A percentile compares a stretch with the other conserved stretches of the same genome.
Conservation (phyloP, 73 alveolate genomes). For the Uronychia setigera region DNA sequence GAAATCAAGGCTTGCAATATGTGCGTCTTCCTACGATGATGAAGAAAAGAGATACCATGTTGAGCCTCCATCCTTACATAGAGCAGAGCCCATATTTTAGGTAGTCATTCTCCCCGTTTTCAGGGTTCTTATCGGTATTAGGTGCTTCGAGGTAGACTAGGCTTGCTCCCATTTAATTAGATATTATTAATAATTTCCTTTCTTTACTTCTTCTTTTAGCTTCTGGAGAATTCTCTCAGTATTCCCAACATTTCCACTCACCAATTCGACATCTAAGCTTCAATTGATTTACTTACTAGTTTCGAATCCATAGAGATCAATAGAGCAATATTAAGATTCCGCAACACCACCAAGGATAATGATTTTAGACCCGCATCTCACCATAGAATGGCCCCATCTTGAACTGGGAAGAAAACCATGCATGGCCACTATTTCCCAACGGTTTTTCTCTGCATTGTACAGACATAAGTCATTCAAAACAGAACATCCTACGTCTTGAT, state of each 20-base stretch:
- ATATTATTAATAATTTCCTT: background rate
- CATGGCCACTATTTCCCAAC: slow-evolving; percentile 36
- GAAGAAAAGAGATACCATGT: slow-evolving; percentile 49
- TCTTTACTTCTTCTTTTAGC: background rate
- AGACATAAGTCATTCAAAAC: slow-evolving; percentile 49
- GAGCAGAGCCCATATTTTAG: slow-evolving; percentile 78
- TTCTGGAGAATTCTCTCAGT: background rate
- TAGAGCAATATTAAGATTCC: background rate
- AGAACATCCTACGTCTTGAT: slow-evolving; percentile 14
- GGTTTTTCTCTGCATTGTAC: slow-evolving; percentile 15
- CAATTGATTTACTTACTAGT: background rate
- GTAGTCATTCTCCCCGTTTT: slow-evolving; percentile 45
- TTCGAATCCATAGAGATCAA: background rate
- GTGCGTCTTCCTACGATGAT: slow-evolving; percentile 86
- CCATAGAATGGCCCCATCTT: slow-evolving; percentile 36
- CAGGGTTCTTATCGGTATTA: slow-evolving; percentile 16
- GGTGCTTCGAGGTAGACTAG: slow-evolving; percentile 40
- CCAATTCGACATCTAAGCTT: background rate
- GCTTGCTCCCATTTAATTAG: slow-evolving; percentile 44
- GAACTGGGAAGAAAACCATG: slow-evolving; percentile 56
- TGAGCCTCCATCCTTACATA: slow-evolving; percentile 90
- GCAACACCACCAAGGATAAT: background rate
- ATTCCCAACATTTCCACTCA: background rate
- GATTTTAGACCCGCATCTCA: background rate
- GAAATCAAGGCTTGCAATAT: slow-evolving; percentile 64